Evolutionary conservation across 2,329 filamentous ascomycete species (phyloP).

Genomic region (Colletotrichum simmondsii): DNA sequence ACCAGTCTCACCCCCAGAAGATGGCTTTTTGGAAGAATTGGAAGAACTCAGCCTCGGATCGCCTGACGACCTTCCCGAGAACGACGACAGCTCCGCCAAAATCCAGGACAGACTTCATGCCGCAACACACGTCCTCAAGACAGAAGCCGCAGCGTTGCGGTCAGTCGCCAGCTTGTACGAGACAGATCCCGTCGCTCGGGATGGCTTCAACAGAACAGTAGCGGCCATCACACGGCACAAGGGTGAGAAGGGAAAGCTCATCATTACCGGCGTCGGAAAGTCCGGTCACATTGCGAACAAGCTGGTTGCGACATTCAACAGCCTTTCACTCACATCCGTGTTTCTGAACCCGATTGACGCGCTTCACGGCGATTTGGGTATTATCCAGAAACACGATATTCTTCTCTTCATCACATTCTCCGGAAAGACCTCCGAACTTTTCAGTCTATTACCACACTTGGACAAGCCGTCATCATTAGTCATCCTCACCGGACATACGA

Average conservation of each 20-base stretch:
- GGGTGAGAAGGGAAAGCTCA: conserved; percentile 75
- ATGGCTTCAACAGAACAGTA: conserved; percentile 78
- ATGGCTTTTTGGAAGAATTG: conserved; percentile 27
- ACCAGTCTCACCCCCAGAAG: conserved; percentile 31
- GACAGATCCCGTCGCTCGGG: conserved; percentile 72
- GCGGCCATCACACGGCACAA: conserved; percentile 73
- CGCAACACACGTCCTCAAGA: conserved; percentile 86
- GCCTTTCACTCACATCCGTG: conserved; percentile 79
- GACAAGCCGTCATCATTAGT: conserved; percentile 75
- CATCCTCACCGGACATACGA: conserved; percentile 79
- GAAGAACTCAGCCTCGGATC: conserved; percentile 34
- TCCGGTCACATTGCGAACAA: conserved; percentile 92
- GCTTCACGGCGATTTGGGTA: conserved; percentile 89
- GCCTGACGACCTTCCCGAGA: conserved; percentile 31
- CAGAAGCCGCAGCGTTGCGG: conserved; percentile 82
- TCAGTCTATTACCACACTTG: conserved; percentile 81
- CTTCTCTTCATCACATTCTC: conserved; percentile 92
- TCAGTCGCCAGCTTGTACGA: conserved; percentile 82
- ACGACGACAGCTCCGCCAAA: conserved; percentile 35
- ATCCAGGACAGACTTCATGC: conserved; percentile 60
- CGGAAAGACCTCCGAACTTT: conserved; percentile 85
- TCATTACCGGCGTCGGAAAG: conserved; percentile 91
- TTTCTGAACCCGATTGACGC: conserved; percentile 95
- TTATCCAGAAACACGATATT: conserved; percentile 79
- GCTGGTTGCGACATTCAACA: conserved; percentile 92